Base-by-base conservation (phyloP, 805 yeast genomes). In the Pichia scutulata region DNA sequence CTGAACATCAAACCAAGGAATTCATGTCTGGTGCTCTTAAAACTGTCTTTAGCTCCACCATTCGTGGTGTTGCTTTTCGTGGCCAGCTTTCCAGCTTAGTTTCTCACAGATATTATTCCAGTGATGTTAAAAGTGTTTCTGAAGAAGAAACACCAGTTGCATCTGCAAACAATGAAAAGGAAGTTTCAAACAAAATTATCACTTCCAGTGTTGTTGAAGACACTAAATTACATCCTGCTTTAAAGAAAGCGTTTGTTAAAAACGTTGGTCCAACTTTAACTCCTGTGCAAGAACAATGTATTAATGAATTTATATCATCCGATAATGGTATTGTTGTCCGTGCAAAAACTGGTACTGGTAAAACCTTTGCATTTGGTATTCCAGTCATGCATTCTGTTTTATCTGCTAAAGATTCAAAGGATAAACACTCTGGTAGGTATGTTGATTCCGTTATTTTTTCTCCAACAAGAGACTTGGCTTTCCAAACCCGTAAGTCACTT, bases 331-430 rank as follows among this genome's bases (percentile, higher is more conserved):
- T 88, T 41, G 88, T 89, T 22, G 89, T 89, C 39, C 76, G 95
- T 60, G 97, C 97, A 25, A 88, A 88, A 65, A 89, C 97, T 4
- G 97, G 97, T 64, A 89, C 97, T 2, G 97, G 97, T 61, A 89
- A 89, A 66, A 89, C 97, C 0, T 80, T 86, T 55, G 95, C 97
- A 0, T 89, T 88, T 65, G 84, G 90, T 53, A 72, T 90, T 41
- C 97, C 97, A 2, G 70, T 86, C 13, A 69, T 88, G 43, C 85
- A 88, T 61, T 76, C 78, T 43, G 68, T 75, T 52, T 56, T 70
- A 57, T 22, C 43, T 9, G 30, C n/a, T 3, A 39, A 24, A 18
- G 60, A 59, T 51, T 63, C 57, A 45, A 63, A 60, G 49, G 18
- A 30, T 21, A 46, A 46, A n/a, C 41, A 52, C 8, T 67, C 63